These are phyloP conservation scores for Colletotrichum tropicale DNA, from an alignment of 2,329 filamentous ascomycete species.

Conservation along the genomic window DNA sequence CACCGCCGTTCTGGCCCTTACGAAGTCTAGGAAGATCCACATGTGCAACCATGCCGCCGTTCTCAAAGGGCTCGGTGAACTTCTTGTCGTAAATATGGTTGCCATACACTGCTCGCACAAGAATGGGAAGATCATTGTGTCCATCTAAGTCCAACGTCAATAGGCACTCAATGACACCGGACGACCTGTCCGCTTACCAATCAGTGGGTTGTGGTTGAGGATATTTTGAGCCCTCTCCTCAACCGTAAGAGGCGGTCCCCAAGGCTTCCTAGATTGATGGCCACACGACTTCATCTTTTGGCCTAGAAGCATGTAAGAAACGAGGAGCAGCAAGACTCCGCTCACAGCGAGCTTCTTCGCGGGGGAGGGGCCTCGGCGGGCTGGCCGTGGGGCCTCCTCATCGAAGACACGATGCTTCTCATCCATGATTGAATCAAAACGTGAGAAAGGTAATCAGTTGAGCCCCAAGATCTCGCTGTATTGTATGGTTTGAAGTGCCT, in stretches of 20 bases:
- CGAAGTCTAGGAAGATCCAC: slow-evolving; percentile 81
- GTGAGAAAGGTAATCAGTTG: background rate
- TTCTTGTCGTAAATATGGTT: slow-evolving; percentile 79
- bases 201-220: slow-evolving; percentile 50
- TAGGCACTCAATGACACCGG: background rate
- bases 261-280: slow-evolving; percentile 20
- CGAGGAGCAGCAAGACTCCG: slow-evolving; percentile 19
- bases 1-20: slow-evolving; percentile 75
- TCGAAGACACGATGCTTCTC: background rate
- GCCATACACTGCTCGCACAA: slow-evolving; percentile 68
- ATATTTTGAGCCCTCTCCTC: slow-evolving; percentile 52
- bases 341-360: slow-evolving; percentile 5
- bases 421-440: background rate
- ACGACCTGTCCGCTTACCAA: slow-evolving; percentile 40
- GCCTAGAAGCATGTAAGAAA: background rate
- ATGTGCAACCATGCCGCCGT: slow-evolving; percentile 71
- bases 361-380: background rate
- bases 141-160: slow-evolving; percentile 64
- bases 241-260: slow-evolving; percentile 32
- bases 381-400: background rate
- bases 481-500: background rate
- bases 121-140: slow-evolving; percentile 85
- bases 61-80: slow-evolving; percentile 77
- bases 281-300: slow-evolving; percentile 12
- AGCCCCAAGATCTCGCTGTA: background rate